A percentile compares a stretch with the other conserved stretches of the same genome.
Evolutionary conservation across 768 basidiomycete species (phyloP).

Genomic region (Kwoniella sp.): DNA sequence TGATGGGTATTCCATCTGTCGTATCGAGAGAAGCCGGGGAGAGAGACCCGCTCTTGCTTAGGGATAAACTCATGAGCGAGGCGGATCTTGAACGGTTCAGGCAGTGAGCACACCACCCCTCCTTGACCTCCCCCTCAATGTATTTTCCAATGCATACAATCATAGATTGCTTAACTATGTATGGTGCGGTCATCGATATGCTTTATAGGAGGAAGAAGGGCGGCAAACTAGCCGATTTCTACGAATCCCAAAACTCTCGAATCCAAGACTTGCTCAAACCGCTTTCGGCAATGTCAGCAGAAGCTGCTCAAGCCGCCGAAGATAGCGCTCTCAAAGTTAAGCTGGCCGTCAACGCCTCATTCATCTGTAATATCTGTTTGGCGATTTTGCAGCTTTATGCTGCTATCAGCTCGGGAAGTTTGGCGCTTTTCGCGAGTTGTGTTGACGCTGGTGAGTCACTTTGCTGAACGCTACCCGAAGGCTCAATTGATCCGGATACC

Average conservation of each 20-base stretch:
- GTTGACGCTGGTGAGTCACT: slow-evolving; percentile 69
- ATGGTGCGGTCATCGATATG: neutral
- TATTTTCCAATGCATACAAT: no score
- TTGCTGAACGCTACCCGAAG: no score
- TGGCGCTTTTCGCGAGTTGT: slow-evolving; percentile 84
- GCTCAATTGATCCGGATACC: no score
- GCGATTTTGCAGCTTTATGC: slow-evolving; percentile 71
- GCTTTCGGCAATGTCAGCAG: slow-evolving; percentile 83
- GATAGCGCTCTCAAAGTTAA: slow-evolving; percentile 75
- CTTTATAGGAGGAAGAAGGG: slow-evolving; percentile 41
- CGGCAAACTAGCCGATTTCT: slow-evolving; percentile 53
- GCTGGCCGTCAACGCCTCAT: slow-evolving; percentile 81
- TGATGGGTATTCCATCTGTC: slow-evolving; percentile 39
- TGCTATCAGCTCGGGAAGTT: slow-evolving; percentile 76
- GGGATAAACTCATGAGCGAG: slow-evolving; percentile 46
- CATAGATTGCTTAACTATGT: no score
- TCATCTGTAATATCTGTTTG: slow-evolving; percentile 73
- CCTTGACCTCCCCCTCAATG: neutral
- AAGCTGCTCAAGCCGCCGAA: slow-evolving; percentile 72
- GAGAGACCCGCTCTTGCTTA: slow-evolving; percentile 48
- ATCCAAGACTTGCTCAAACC: slow-evolving; percentile 85
- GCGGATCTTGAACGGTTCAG: slow-evolving; percentile 43
- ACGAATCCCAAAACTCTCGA: slow-evolving; percentile 59
- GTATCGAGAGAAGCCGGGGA: slow-evolving; percentile 49
- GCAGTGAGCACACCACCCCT: slow-evolving; percentile 37